These are phyloP conservation scores for Olyra latifolia DNA, from an alignment of 176 grass and related monocot genomes.

Conservation along the genomic window DNA sequence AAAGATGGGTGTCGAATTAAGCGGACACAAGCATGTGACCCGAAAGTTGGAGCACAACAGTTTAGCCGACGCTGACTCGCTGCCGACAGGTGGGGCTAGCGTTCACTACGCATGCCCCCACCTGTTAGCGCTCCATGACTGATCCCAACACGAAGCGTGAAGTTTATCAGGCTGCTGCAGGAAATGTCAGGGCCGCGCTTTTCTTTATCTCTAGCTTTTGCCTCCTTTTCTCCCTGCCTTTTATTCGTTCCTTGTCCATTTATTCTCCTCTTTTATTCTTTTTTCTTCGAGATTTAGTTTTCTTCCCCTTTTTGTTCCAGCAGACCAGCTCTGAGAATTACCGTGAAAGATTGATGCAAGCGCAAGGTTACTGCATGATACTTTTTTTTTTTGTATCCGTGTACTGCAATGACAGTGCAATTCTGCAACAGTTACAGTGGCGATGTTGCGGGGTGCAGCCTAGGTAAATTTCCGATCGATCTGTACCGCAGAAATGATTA, in stretches of 20 bases:
- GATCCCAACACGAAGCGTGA: slow-evolving; percentile 41
- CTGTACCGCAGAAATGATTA: too few species aligned
- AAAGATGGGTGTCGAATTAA: not conserved
- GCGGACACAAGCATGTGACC: not conserved
- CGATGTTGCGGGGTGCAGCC: not conserved
- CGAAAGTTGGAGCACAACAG: not conserved
- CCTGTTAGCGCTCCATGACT: slow-evolving; percentile 38
- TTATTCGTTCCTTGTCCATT: not conserved
- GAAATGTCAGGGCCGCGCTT: slow-evolving; percentile 39
- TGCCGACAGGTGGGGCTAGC: not conserved
- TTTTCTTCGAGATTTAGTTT: not conserved
- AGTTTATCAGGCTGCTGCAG: slow-evolving; percentile 32
- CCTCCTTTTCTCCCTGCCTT: not conserved
- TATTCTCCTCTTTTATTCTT: not conserved
- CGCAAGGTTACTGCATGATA: not conserved
- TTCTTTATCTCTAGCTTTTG: slow-evolving; percentile 35
- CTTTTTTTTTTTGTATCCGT: not conserved
- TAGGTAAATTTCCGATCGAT: too few species aligned
- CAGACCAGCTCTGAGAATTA: not conserved
- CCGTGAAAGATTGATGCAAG: not conserved
- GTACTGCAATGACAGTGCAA: not conserved
- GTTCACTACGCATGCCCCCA: not conserved
- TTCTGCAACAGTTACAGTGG: not conserved
- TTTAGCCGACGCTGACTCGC: not conserved
- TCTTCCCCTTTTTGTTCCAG: not conserved